Conservation (phyloP, 2,329 filamentous ascomycete genomes). For the Myrmaecium sp. region DNA sequence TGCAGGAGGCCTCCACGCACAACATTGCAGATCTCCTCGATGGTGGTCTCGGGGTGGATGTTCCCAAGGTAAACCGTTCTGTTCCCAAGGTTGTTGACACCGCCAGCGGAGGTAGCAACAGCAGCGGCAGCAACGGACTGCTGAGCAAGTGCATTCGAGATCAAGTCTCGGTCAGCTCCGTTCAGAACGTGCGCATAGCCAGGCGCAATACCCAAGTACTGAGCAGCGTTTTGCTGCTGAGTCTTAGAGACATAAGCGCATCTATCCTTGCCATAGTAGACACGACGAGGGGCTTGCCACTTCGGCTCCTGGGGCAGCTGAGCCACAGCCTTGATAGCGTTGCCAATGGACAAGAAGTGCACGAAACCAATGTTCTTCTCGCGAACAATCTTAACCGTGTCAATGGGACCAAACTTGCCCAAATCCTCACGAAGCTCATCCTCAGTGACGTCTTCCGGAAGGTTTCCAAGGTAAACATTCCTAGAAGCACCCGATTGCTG, state of each 20-base stretch:
- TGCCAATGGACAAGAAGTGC: slow-evolving; percentile 92
- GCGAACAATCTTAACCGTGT: slow-evolving; percentile 92
- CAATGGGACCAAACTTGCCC: slow-evolving; percentile 89
- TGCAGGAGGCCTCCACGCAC: slow-evolving; percentile 89
- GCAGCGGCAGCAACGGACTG: slow-evolving; percentile 94
- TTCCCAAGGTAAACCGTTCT: slow-evolving; percentile 96
- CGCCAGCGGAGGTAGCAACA: slow-evolving; percentile 88
- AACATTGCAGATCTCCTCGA: slow-evolving; percentile 99
- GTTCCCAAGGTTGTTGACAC: slow-evolving; percentile 94
- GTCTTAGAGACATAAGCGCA: slow-evolving; percentile 99
- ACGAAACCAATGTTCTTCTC: slow-evolving; percentile 98
- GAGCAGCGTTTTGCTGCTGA: slow-evolving; percentile 95
- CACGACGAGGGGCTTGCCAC: slow-evolving; percentile 87
- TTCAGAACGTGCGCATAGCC: slow-evolving; percentile 95
- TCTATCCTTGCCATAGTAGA: slow-evolving; percentile 97
- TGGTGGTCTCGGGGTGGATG: slow-evolving; percentile 96
- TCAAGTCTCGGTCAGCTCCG: slow-evolving; percentile 86
- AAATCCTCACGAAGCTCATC: slow-evolving; percentile 89
- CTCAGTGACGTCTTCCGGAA: slow-evolving; percentile 77
- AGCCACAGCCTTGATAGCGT: slow-evolving; percentile 94
- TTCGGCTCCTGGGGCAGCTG: slow-evolving; percentile 92
- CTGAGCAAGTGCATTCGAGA: slow-evolving; percentile 89
- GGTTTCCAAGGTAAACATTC: slow-evolving; percentile 90
- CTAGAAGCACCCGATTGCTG: slow-evolving; percentile 94
- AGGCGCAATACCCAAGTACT: slow-evolving; percentile 92